phyloP scores from a whole-genome alignment of 768 basidiomycete genomes.

The Royoungia palumana region DNA sequence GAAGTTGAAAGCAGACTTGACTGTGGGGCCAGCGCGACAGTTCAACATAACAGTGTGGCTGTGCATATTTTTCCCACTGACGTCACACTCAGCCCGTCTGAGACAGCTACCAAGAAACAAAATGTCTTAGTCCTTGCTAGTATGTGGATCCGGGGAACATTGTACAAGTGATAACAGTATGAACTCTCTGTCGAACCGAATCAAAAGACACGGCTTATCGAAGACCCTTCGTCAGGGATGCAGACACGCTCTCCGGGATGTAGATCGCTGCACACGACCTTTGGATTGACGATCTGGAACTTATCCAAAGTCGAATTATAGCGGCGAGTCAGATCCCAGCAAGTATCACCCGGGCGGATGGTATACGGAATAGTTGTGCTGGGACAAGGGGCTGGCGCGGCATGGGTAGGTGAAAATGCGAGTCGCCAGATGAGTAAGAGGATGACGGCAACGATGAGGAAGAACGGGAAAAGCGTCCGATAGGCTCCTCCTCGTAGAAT shows the following conservation, averaged over 20 bases:
- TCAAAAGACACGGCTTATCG: conserved; percentile 30
- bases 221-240: conserved; percentile 43
- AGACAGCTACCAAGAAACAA: no score
- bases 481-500: conserved; percentile 45
- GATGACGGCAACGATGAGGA: conserved; percentile 61
- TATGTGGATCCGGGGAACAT: no score
- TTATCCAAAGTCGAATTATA: conserved; percentile 50
- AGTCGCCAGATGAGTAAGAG: conserved; percentile 66
- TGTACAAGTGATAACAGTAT: conserved; percentile 20
- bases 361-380: conserved; percentile 42
- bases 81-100: conserved; percentile 6
- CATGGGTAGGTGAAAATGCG: conserved; percentile 36
- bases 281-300: conserved; percentile 50
- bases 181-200: background rate
- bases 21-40: conserved; percentile 9
- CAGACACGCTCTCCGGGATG: conserved; percentile 61
- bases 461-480: conserved; percentile 66
- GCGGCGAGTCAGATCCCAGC: conserved; percentile 57
- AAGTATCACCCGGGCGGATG: conserved; percentile 58
- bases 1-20: conserved; percentile 1
- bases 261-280: conserved; percentile 54
- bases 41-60: conserved; percentile 27
- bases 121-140: no score
- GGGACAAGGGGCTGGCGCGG: conserved; percentile 26
- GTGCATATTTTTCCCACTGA: conserved; percentile 25